A percentile compares a stretch with the other conserved stretches of the same genome.
These are phyloP conservation scores for Rhizopus sp. DNA, from an alignment of 371 early-diverging fungal genomes.

Conservation along the genomic window DNA sequence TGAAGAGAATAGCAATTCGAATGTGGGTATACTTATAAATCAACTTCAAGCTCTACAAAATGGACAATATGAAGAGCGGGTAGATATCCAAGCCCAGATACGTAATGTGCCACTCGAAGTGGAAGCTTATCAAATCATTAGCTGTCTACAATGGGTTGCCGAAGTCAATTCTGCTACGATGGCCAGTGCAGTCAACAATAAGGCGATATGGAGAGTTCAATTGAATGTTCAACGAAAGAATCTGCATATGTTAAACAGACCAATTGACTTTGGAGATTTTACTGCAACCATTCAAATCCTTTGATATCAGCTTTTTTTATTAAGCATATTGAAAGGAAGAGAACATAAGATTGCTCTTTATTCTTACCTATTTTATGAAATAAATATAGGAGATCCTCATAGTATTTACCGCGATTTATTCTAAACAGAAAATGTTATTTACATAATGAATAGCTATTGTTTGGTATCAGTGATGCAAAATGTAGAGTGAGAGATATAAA, in stretches of 20 bases:
- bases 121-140: slow-evolving; percentile 6
- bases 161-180: background rate
- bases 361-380: background rate
- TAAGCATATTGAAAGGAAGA: background rate
- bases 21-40: too few relatives aligned
- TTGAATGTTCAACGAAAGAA: slow-evolving; percentile 1
- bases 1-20: too few relatives aligned
- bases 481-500: too few relatives aligned
- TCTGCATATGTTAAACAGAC: background rate
- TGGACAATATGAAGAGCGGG: background rate
- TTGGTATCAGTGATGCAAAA: too few relatives aligned
- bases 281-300: background rate
- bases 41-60: background rate
- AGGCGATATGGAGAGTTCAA: background rate
- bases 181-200: background rate
- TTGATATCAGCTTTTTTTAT: background rate
- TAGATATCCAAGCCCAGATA: slow-evolving; percentile 1
- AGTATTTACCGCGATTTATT: too few relatives aligned
- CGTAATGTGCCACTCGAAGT: slow-evolving; percentile 4
- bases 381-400: background rate
- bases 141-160: slow-evolving; percentile 7
- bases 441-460: too few relatives aligned
- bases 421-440: too few relatives aligned
- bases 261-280: background rate
- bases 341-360: background rate